Conservation (phyloP, 2,329 filamentous ascomycete species). For the Fusarium gaditjirri region DNA sequence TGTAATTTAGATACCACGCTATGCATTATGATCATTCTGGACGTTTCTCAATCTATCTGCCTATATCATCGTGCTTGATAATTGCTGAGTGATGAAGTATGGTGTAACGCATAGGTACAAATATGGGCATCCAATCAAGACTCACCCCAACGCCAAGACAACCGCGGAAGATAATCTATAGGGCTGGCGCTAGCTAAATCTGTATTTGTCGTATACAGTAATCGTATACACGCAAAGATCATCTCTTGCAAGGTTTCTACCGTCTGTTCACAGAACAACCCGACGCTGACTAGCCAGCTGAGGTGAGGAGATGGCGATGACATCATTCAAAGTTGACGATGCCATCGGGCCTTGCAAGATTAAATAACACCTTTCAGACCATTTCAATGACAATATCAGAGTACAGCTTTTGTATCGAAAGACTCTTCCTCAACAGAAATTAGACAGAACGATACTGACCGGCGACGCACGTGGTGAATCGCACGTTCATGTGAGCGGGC, state of each 20-base stretch:
- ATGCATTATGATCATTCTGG: not conserved
- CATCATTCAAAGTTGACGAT: not conserved
- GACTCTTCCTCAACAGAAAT: not conserved
- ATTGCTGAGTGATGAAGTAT: not conserved
- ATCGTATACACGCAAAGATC: not conserved
- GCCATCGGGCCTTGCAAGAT: rapidly evolving
- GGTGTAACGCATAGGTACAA: not conserved
- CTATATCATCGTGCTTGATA: not conserved
- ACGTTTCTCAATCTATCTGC: no score
- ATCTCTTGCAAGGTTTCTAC: not conserved
- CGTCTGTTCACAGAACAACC: no score
- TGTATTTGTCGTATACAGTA: no score
- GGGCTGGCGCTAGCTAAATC: not conserved
- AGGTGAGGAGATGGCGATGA: not conserved
- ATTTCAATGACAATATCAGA: rapidly evolving
- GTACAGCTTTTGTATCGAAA: rapidly evolving
- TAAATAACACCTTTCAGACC: no score
- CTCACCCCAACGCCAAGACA: not conserved
- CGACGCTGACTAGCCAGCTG: not conserved
- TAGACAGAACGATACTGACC: not conserved
- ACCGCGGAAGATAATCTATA: not conserved
- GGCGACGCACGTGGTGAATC: not conserved
- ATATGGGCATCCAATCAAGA: not conserved
- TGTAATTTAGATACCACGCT: not conserved
- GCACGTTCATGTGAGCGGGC: not conserved